Evolutionary conservation across 1,284 basidiomycete species (phyloP), one percentile per base, ranked within the genome.

Genomic region (Chiua sp.): DNA sequence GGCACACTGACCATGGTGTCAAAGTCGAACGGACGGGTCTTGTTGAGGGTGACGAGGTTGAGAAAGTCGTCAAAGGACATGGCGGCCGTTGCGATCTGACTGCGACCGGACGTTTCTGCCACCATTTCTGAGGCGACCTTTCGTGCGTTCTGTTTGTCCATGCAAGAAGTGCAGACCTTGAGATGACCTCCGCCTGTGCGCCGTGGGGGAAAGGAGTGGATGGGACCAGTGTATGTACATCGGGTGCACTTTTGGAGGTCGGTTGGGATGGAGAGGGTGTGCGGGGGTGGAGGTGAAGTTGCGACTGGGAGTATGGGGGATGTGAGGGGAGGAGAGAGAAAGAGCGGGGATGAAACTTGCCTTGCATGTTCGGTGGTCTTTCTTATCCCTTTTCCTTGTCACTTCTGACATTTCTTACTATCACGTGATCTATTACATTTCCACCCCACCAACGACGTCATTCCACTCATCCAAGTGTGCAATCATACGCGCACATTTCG

Each of bases 391-490:
- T 59, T 56, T 61, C 53, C 51, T 51, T 53, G 46, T 52, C 53
- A 57, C 50, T 28, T 46, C 20, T 18, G 18, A 30, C 39, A 59
- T 33, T 59, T 49, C 53, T 53, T 48, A 26, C 3, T 3, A 30
- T 65, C 64, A 65, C 64, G 64, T 65, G 54, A 65, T 51, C 42
- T 44, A 42, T 4, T 8, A 44, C 42, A 26, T 26, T 26, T 69
- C 73, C 11, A 78, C 73, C 30, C 74, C 69, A 35, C 71, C 66
- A 13, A 79, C 69, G 16, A 82, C 73, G 63, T 83, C 80, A 53
- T 69, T 68, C 82, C 81, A 83, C 30, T 79, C 76, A 55, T 84
- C 80, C 30, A 86, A 63, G 2, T 74, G 71, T 42, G 71, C 63
- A 56, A 81, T 60, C 49, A 82, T 69, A 39, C 68, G 76, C 51